Percentiles rank a stretch among this genome's conserved stretches.
These are phyloP conservation scores for Nothophytophthora sp. DNA, from an alignment of 352 stramenopile species.

Conservation along the genomic window DNA sequence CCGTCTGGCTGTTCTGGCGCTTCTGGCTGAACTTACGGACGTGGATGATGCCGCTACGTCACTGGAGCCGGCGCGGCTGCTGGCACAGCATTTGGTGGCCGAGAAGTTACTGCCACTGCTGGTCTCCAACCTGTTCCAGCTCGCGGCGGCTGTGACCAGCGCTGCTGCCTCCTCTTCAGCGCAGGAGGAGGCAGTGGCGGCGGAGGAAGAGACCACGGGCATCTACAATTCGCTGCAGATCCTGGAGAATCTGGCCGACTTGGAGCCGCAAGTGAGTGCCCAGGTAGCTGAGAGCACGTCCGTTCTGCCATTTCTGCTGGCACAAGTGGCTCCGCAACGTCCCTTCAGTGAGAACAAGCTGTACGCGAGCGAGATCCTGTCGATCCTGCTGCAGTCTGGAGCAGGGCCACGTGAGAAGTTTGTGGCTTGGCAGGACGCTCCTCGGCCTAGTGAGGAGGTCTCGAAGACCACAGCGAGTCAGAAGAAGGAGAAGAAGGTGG, in stretches of 20 bases:
- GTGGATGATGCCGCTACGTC: conserved; percentile 52
- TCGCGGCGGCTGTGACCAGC: conserved; percentile 19
- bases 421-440: conserved; percentile 26
- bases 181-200: conserved; percentile 22
- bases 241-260: conserved; percentile 74
- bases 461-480: not conserved
- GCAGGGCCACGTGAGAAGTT: conserved; percentile 38
- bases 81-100: conserved; percentile 62
- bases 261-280: conserved; percentile 48
- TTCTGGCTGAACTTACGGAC: conserved; percentile 76
- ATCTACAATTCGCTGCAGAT: conserved; percentile 86
- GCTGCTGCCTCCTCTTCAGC: no score
- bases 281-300: conserved; percentile 46
- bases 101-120: conserved; percentile 60
- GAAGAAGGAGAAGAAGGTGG: conserved; percentile 19
- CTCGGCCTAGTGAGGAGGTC: conserved; percentile 13
- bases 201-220: conserved; percentile 68
- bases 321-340: conserved; percentile 36
- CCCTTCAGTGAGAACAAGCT: conserved; percentile 78
- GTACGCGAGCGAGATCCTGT: conserved; percentile 84
- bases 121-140: conserved; percentile 44
- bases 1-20: conserved; percentile 46
- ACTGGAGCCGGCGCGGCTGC: conserved; percentile 37
- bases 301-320: conserved; percentile 64
- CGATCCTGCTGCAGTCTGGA: conserved; percentile 80